Conservation (phyloP, 2,329 filamentous ascomycete species). For the Aureobasidium musti region DNA sequence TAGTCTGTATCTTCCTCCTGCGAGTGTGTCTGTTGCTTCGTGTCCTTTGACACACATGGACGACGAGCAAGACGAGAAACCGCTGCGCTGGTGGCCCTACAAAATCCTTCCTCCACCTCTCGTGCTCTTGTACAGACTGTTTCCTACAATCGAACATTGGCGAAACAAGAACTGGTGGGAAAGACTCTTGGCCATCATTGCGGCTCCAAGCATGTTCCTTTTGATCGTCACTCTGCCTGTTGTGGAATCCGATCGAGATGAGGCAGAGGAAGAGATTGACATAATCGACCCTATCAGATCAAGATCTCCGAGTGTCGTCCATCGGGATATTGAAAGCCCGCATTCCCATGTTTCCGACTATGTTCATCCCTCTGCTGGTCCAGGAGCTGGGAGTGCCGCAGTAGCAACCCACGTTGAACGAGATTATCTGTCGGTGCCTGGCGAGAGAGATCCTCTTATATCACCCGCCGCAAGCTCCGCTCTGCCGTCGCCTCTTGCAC, state of each 20-base stretch:
- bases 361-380: background rate
- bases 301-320: background rate
- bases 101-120: constrained; percentile 69
- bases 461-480: background rate
- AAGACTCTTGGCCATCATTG: constrained; percentile 75
- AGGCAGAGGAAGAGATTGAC: constrained; percentile 39
- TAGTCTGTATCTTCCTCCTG: constrained; percentile 59
- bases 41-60: constrained; percentile 41
- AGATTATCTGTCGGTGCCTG: constrained; percentile 27
- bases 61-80: constrained; percentile 42
- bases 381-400: constrained; percentile 25
- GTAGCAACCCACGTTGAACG: constrained; percentile 31
- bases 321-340: background rate
- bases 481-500: background rate
- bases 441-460: constrained; percentile 12
- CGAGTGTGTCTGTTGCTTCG: constrained; percentile 54
- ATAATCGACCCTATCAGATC: background rate
- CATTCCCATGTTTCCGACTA: background rate
- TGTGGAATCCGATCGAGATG: constrained; percentile 68
- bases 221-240: constrained; percentile 90
- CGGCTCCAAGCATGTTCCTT: constrained; percentile 86
- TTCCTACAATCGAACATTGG: constrained; percentile 86
- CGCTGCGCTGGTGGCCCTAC: constrained; percentile 80
- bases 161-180: constrained; percentile 80
- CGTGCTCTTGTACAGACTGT: constrained; percentile 70